Evolutionary conservation across 2,329 filamentous ascomycete genomes (phyloP).

Genomic region (Diatrype stigma): DNA sequence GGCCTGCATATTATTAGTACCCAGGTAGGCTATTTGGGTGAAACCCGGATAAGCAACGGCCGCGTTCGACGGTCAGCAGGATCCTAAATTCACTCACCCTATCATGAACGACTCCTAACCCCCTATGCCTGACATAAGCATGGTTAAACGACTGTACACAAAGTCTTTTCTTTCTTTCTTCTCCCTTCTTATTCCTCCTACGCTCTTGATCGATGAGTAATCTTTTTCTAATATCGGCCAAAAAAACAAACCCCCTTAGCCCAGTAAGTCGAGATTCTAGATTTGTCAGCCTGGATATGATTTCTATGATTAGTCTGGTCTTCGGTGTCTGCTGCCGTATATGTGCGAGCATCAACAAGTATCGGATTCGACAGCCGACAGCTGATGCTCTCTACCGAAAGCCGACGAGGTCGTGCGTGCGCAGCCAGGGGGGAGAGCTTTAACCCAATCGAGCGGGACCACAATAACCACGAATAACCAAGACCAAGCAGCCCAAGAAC

Average conservation of each 20-base stretch:
- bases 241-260: neutral
- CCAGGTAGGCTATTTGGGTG: constrained; percentile 9
- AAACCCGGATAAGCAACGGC: constrained; percentile 3
- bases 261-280: neutral
- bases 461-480: neutral
- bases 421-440: neutral
- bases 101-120: constrained; percentile 3
- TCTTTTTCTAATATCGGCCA: neutral
- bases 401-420: neutral
- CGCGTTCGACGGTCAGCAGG: constrained; percentile 11
- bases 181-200: neutral
- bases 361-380: neutral
- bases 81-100: constrained; percentile 16
- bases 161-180: neutral
- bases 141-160: constrained; percentile 7
- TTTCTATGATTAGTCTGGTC: neutral
- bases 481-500: too few species aligned
- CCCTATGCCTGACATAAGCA: constrained; percentile 22
- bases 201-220: neutral
- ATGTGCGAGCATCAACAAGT: neutral
- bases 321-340: neutral
- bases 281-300: neutral
- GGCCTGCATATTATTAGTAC: neutral
- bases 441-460: neutral
- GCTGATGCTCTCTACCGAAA: neutral